These are phyloP conservation scores for Exophiala alcalophila DNA, from an alignment of 2,329 filamentous ascomycete genomes.

Conservation along the genomic window DNA sequence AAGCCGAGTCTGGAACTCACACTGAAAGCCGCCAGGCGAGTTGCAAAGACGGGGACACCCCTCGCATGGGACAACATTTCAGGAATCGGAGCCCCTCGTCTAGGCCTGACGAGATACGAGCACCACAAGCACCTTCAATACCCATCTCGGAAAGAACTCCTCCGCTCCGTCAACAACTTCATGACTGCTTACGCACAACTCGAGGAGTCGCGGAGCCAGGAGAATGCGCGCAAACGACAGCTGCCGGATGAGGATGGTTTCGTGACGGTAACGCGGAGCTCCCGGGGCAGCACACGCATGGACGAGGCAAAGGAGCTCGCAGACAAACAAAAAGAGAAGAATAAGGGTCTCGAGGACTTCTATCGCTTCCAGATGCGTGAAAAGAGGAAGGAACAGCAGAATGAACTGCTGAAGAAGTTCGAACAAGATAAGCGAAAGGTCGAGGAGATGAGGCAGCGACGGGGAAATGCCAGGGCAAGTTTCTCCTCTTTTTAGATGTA, in stretches of 20 bases:
- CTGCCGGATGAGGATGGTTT: conserved; percentile 95
- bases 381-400: conserved; percentile 71
- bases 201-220: conserved; percentile 62
- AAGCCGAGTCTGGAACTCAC: conserved; percentile 71
- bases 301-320: conserved; percentile 64
- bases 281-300: conserved; percentile 66
- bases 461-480: conserved; percentile 54
- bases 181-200: conserved; percentile 72
- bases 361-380: conserved; percentile 82
- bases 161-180: conserved; percentile 75
- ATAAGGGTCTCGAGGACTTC: conserved; percentile 66
- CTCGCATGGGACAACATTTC: conserved; percentile 68
- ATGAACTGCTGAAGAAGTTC: conserved; percentile 66
- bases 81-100: conserved; percentile 52
- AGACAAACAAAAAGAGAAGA: conserved; percentile 60
- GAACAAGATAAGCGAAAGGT: conserved; percentile 73
- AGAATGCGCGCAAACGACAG: conserved; percentile 64
- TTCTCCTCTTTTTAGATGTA: background rate
- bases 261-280: conserved; percentile 81
- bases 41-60: conserved; percentile 52
- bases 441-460: conserved; percentile 65
- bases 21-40: conserved; percentile 70
- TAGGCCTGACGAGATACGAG: conserved; percentile 55
- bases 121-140: conserved; percentile 70
- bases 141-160: conserved; percentile 64